Evolutionary conservation across 75 land plant species (phyloP), one percentile per base, ranked within the genome.

Genomic region (Sequoia sempervirens): DNA sequence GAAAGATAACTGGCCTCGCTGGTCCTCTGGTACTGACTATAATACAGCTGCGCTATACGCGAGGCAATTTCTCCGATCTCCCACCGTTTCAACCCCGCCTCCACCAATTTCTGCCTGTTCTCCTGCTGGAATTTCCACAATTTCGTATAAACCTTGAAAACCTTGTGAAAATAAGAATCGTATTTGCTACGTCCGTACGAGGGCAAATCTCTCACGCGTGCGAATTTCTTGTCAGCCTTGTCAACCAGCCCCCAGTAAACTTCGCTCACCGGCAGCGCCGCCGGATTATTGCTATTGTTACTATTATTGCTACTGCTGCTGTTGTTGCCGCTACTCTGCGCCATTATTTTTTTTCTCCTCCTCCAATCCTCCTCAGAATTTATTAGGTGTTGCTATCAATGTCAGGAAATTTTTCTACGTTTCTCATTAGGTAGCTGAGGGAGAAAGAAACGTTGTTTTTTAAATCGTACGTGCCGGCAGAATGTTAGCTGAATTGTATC

Each of bases 61-160:
- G 98, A 96, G 0, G 99, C 99, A 75, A 97, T 97, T 82, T 97
- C 99, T 2, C 99, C 99, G 52, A 97, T 91, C 85, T 97, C 98
- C 98, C 96, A 96, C 38, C 99, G 86, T 84, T 90, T 93, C 40
- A 97, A 88, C 46, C 99, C 98, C 20, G 92, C 90, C 64, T 97
- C 99, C 52, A 96, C 92, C 79, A 97, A 85, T 87, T 93, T 91
- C 87, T 93, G 92, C 43, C 99, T 88, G 75, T 94, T 90, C 87
- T 97, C 99, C 86, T 97, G 96, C 84, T 97, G 99, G 82, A 88
- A 93, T 83, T 96, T 97, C 98, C 99, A 97, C 75, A 97, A 86
- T 82, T 90, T 89, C 5, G 99, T 96, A 87, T 97, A 97, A 68
- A 91, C 91, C 89, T 94, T 95, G 86, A 97, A 94, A 14, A 94